Conservation (phyloP, 2,329 filamentous ascomycete genomes). For the Nannizziopsis barbatae region DNA sequence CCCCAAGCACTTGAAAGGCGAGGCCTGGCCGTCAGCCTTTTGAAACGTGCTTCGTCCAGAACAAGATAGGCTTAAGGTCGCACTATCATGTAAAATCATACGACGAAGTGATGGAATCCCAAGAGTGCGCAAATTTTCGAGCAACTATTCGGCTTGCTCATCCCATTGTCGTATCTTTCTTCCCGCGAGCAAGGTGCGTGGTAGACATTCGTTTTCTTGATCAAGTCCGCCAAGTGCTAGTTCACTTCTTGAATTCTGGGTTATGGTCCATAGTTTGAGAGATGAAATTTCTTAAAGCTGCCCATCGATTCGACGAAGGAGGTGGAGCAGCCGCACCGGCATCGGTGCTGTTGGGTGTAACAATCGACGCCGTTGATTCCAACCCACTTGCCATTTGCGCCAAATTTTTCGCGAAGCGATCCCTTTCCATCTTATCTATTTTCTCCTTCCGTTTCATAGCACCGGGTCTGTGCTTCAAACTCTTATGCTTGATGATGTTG, state of each 20-base stretch:
- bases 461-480: slow-evolving; percentile 61
- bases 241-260: slow-evolving; percentile 50
- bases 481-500: slow-evolving; percentile 63
- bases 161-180: too few species aligned
- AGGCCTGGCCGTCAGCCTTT: too few species aligned
- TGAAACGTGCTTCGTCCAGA: too few species aligned
- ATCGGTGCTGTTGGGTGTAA: neutral
- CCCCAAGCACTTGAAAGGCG: too few species aligned
- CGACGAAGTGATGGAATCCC: too few species aligned
- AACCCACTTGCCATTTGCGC: slow-evolving; percentile 52
- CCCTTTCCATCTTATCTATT: slow-evolving; percentile 67
- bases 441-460: slow-evolving; percentile 74
- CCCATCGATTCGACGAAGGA: slow-evolving; percentile 53
- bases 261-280: slow-evolving; percentile 82
- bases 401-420: slow-evolving; percentile 73
- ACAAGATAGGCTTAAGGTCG: too few species aligned
- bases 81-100: too few species aligned
- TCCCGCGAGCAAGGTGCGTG: too few species aligned
- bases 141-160: too few species aligned
- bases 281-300: slow-evolving; percentile 71
- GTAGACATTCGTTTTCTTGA: too few species aligned
- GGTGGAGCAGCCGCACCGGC: slow-evolving; percentile 2
- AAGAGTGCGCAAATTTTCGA: too few species aligned
- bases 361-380: slow-evolving; percentile 15
- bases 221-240: too few species aligned